A percentile compares a stretch with the other conserved stretches of the same genome.
These are phyloP conservation scores for Xylariaceae sp. DNA, from an alignment of 2,329 filamentous ascomycete species.

Conservation along the genomic window DNA sequence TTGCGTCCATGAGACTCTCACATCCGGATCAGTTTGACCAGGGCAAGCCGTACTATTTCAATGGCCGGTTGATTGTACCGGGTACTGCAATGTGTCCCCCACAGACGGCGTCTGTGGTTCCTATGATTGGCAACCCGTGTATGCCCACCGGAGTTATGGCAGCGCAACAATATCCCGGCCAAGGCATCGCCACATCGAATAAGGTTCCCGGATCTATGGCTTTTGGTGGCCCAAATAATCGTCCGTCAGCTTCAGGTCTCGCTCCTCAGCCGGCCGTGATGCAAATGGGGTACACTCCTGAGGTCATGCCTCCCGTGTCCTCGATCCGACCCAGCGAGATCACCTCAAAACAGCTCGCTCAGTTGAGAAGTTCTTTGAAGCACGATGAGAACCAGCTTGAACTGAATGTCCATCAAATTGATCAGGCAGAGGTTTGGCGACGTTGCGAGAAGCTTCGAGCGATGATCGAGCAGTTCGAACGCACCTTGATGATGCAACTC, in stretches of 20 bases:
- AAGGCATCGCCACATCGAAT: conserved; percentile 17
- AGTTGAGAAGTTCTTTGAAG: conserved; percentile 48
- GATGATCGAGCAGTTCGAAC: conserved; percentile 48
- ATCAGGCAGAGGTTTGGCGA: conserved; percentile 33
- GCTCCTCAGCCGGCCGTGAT: conserved; percentile 14
- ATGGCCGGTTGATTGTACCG: conserved; percentile 42
- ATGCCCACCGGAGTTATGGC: conserved; percentile 21
- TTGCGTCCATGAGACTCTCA: conserved; percentile 34
- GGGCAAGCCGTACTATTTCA: conserved; percentile 40
- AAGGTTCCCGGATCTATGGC: background rate
- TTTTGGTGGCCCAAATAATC: background rate
- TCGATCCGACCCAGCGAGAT: conserved; percentile 58
- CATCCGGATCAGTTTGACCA: conserved; percentile 44
- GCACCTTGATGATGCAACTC: conserved; percentile 39
- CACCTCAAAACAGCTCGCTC: conserved; percentile 52
- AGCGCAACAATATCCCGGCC: conserved; percentile 16
- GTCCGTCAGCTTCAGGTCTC: conserved; percentile 8
- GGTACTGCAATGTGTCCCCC: conserved; percentile 17
- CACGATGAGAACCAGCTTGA: conserved; percentile 54
- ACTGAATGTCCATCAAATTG: conserved; percentile 59
- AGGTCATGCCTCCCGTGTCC: conserved; percentile 42
- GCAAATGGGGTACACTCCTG: background rate
- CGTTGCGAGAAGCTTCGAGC: conserved; percentile 37
- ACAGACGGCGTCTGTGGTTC: conserved; percentile 16
- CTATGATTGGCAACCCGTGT: conserved; percentile 22